Base-by-base conservation (phyloP, 2,329 filamentous ascomycete species). In the Endocalyx cinctus region DNA sequence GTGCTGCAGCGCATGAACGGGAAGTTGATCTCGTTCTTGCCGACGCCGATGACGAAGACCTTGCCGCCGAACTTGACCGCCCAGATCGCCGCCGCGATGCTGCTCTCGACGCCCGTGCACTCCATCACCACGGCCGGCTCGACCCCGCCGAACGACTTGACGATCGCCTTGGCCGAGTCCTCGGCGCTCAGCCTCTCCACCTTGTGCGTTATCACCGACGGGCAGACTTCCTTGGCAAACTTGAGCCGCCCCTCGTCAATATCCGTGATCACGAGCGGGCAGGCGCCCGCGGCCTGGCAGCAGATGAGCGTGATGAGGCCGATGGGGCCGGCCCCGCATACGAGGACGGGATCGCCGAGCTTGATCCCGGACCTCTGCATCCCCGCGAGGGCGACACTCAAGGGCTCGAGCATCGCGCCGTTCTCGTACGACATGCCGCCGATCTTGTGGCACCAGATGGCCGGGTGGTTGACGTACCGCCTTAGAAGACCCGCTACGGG, bases 381-480 rank as follows among this genome's bases (percentile, higher is more conserved):
- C 11, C 85, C 88, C 3, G 90, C 89, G 25, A 97, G 73, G 4
- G 88, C 87, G 5, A 97, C 92, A 47, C 80, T 86, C 32, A 97
- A 72, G 2, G 90, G 90, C 68, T 97, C 92, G 27, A 97, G 70
- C 65, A 96, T 73, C 11, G 89, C 84, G 33, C 90, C 92, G 55
- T 94, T 79, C 67, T 97, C 90, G 57, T 80, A 97, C 35, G 80
- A 84, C 84, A 97, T 89, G 61, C 86, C 70, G 29, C 86, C 87
- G 49, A 97, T 92, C 72, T 94, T 94, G 71, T 96, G 87, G 67
- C 90, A 96, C 88, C 89, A 96, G 31, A 84, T 72, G 14, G 89
- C 88, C 3, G 87, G 89, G 68, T 96, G 90, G 68, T 90, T 94
- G 66, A 96, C 85, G 60, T 96, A 96, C 60, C 90, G 79, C 48